Evolutionary conservation across 2,329 filamentous ascomycete species (phyloP).

Genomic region (Cladosporium colombiae): DNA sequence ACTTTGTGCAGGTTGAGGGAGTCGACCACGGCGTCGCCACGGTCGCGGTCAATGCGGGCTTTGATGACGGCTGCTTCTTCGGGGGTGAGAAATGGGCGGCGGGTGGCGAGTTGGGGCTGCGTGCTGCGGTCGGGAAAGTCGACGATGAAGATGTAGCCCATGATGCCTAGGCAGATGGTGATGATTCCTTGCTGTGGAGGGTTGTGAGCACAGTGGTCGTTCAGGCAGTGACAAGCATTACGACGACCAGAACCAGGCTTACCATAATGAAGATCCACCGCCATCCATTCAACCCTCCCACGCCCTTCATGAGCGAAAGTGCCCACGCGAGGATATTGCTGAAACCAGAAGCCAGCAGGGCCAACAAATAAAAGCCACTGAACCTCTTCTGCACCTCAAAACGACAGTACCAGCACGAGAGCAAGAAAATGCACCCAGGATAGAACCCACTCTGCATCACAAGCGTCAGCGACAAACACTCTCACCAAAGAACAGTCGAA

Average conservation of each 20-base stretch:
- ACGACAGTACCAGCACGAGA: conserved; percentile 58
- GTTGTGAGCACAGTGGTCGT: background rate
- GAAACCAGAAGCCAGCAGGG: conserved; percentile 50
- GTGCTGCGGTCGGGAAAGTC: conserved; percentile 28
- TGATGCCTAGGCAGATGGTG: conserved; percentile 18
- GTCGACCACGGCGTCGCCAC: conserved; percentile 19
- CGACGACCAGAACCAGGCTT: background rate
- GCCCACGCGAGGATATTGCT: conserved; percentile 46
- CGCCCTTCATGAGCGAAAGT: conserved; percentile 49
- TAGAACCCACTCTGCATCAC: conserved; percentile 46
- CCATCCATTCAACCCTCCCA: conserved; percentile 40
- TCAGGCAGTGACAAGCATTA: background rate
- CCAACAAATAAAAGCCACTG: conserved; percentile 53
- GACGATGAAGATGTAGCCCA: conserved; percentile 18
- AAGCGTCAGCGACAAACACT: background rate
- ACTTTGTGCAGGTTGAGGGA: conserved; percentile 42
- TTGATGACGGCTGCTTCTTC: conserved; percentile 20
- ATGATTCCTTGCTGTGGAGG: conserved; percentile 25
- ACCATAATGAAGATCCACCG: conserved; percentile 50
- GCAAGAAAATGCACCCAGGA: conserved; percentile 62
- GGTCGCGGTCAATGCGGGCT: conserved; percentile 21
- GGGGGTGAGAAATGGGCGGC: conserved; percentile 26
- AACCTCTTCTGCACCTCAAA: conserved; percentile 18
- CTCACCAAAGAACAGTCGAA: background rate
- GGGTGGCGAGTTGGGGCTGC: conserved; percentile 23